Evolutionary conservation across 139 green algal species (phyloP).

Genomic region (Chlorella sp.): DNA sequence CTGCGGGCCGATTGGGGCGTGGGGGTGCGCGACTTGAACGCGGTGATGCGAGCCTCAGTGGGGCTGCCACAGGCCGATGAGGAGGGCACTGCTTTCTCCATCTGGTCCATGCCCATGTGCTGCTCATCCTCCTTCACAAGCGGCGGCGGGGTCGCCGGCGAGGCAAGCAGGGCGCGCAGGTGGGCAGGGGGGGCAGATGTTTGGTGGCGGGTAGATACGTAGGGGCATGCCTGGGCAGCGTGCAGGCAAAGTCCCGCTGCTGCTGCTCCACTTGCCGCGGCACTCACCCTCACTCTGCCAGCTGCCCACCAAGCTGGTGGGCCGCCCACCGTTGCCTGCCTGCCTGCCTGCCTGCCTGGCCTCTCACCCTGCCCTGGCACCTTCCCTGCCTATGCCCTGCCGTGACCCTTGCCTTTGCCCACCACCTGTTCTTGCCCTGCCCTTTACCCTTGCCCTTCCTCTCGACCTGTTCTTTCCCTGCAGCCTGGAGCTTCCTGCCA

Average conservation of each 20-base stretch:
- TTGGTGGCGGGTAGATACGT: not conserved
- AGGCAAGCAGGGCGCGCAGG: not conserved
- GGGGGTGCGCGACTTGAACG: slow-evolving; percentile 5
- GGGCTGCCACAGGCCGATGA: not conserved
- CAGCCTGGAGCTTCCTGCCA: not conserved
- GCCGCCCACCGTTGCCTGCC: too few species aligned
- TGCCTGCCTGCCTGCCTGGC: too few species aligned
- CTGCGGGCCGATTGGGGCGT: slow-evolving; percentile 23
- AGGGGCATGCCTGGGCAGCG: too few species aligned
- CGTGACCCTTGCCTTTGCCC: too few species aligned
- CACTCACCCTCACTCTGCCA: too few species aligned
- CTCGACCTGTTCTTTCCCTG: not conserved
- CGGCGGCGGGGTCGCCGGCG: too few species aligned
- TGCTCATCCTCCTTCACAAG: slow-evolving; percentile 1
- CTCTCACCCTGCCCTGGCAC: too few species aligned
- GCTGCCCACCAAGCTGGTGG: too few species aligned
- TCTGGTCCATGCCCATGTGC: slow-evolving; percentile 27
- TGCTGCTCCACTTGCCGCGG: too few species aligned
- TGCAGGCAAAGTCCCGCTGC: not conserved
- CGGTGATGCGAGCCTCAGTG: slow-evolving; percentile 3
- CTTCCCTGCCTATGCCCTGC: too few species aligned
- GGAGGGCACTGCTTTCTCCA: slow-evolving; percentile 7
- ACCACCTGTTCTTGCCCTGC: not conserved
- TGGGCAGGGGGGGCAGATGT: not conserved
- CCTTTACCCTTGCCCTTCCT: not conserved